Base-by-base conservation (phyloP, 2,329 filamentous ascomycete genomes). In the Microdochium paspali region DNA sequence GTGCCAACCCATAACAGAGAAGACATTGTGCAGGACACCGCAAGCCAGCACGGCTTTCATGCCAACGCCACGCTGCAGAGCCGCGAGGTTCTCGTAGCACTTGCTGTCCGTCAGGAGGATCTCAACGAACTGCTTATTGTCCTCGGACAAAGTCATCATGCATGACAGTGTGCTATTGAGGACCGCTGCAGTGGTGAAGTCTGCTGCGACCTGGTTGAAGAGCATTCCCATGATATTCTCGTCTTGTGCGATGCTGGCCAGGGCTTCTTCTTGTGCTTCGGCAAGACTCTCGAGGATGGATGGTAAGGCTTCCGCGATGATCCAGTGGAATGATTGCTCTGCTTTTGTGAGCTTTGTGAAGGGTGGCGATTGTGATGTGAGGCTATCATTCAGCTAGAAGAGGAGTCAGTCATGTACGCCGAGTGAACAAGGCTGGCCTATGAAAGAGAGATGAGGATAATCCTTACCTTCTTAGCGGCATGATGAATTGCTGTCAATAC, bases 1-100 rank as follows among this genome's bases (percentile, higher is more conserved):
- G 26, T 72, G 69, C 74, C 74, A 78, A 48, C 72, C 63, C 54
- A 77, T 68, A 3, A 70, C 66, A 6, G 72, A 62, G 57, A 80
- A 83, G 30, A 84, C 62, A 51, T 83, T 83, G 59, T 85, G 81
- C 12, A 85, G 68, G 21, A 82, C 69, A 13, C 77, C 76, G 45
- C 79, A 84, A 7, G 79, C 72, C 9, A 82, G 63, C 28, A 82
- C 71, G 1, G 73, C 74, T 48, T 71, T 71, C 18, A 72, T 63
- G 25, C 66, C 73, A 28, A 65, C 65, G n/a, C 67, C 61, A 20
- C 72, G 66, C 50, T 72, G 74, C 43, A 82, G 62, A 20, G 67
- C 58, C 25, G 72, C 57, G 24, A 85, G 65, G 4, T 68, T 61
- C 15, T 74, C 69, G 50, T 80, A 75, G 56, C 71, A 73, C 21